Conservation (phyloP, 192 early-diverging fungal species). For the Podila clonocystis region DNA sequence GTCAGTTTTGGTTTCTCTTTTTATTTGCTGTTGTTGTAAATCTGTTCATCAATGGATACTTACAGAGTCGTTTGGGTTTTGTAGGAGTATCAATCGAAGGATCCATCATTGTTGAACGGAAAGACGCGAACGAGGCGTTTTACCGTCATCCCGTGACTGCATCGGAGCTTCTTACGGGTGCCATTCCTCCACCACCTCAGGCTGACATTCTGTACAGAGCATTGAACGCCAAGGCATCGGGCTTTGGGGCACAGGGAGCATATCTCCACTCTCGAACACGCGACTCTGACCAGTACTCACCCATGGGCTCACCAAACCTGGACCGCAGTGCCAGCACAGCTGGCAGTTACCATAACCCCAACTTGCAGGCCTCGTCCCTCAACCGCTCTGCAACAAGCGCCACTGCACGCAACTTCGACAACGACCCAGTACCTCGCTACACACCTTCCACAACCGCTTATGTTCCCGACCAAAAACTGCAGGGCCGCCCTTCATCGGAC, state of each 20-base stretch:
- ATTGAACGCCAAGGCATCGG: constrained; percentile 56
- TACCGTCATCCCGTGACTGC: constrained; percentile 80
- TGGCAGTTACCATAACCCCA: neutral
- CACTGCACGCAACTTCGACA: neutral
- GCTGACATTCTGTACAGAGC: constrained; percentile 84
- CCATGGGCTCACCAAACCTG: neutral
- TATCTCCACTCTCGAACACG: neutral
- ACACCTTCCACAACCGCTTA: neutral
- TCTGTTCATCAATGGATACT: too few species aligned
- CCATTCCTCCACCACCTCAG: constrained; percentile 73
- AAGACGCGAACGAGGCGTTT: constrained; percentile 81
- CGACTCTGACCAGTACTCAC: neutral
- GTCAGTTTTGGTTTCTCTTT: too few species aligned
- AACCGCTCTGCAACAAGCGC: neutral
- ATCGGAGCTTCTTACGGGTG: constrained; percentile 82
- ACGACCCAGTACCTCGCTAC: constrained; percentile 14
- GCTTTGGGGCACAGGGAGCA: neutral
- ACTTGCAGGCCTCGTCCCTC: neutral
- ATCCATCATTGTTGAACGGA: constrained; percentile 81
- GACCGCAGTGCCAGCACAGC: neutral
- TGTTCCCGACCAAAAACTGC: neutral
- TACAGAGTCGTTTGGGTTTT: too few species aligned
- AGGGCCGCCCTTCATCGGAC: neutral
- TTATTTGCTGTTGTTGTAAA: too few species aligned
- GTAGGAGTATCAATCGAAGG: constrained; percentile 65